A percentile compares a stretch with the other conserved stretches of the same genome.
Evolutionary conservation across 805 yeast genomes (phyloP).

Genomic region (Candida anglica): DNA sequence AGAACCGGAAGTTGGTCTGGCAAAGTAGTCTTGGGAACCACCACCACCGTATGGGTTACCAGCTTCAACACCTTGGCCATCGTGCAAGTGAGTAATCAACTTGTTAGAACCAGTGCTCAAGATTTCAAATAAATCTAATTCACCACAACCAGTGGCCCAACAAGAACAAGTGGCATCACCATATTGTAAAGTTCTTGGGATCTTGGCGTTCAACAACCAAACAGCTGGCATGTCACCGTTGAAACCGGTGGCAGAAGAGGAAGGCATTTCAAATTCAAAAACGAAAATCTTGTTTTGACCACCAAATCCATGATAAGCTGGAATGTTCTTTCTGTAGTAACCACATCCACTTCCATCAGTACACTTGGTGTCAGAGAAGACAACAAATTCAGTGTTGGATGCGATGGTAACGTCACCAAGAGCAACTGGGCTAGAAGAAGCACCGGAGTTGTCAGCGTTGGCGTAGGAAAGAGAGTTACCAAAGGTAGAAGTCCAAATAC

Average conservation of each 20-base stretch:
- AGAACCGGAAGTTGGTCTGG: conserved; percentile 74
- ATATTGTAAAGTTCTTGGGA: conserved; percentile 95
- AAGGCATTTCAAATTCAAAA: conserved; percentile 93
- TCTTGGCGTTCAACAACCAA: conserved; percentile 92
- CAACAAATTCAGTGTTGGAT: conserved; percentile 76
- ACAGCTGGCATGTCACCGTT: conserved; percentile 97
- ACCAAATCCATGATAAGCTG: conserved; percentile 92
- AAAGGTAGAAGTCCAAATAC: conserved; percentile 79
- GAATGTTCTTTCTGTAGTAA: conserved; percentile 76
- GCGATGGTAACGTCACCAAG: conserved; percentile 63
- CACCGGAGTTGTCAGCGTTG: conserved; percentile 71
- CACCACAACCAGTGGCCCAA: conserved; percentile 98
- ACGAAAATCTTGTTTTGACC: conserved; percentile 84
- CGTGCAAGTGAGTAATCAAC: conserved; percentile 79
- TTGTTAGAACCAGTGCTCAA: conserved; percentile 71
- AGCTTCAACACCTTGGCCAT: conserved; percentile 50
- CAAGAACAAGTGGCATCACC: conserved; percentile 85
- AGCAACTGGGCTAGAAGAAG: conserved; percentile 65
- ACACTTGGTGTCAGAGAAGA: conserved; percentile 73
- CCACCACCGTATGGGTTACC: conserved; percentile 78
- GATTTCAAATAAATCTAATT: conserved; percentile 90
- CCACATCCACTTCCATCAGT: conserved; percentile 64
- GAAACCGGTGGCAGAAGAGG: conserved; percentile 38
- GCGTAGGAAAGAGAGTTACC: conserved; percentile 92
- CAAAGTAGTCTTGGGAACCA: conserved; percentile 82